Conservation (phyloP, 306 rosid genomes). For the Dryas alaskensis region DNA sequence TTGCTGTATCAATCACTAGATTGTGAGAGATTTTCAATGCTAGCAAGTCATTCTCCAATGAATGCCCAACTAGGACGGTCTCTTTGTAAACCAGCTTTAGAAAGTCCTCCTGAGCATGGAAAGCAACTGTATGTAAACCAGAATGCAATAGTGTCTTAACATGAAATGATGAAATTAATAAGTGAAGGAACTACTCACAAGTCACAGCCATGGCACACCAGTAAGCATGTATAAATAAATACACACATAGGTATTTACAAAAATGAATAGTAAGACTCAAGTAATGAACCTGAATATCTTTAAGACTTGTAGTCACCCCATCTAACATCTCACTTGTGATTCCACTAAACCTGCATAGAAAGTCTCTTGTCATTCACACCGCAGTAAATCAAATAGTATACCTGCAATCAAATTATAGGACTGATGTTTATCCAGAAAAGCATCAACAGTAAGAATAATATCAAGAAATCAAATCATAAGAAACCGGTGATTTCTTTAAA, state of each 20-base stretch:
- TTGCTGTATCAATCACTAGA: constrained; percentile 81
- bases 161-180: constrained; percentile 14
- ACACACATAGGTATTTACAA: background rate
- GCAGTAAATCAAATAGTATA: constrained; percentile 1
- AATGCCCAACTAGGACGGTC: constrained; percentile 89
- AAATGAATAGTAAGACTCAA: constrained; percentile 11
- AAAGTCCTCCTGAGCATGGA: constrained; percentile 62
- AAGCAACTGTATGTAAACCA: constrained; percentile 40
- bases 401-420: background rate
- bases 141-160: constrained; percentile 25
- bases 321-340: constrained; percentile 83
- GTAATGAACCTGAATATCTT: constrained; percentile 79
- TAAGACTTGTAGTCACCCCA: constrained; percentile 76
- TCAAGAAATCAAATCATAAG: background rate
- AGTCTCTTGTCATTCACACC: background rate
- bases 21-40: constrained; percentile 80
- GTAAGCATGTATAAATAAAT: constrained; percentile 21
- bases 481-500: background rate
- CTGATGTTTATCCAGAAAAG: background rate
- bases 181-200: constrained; percentile 17
- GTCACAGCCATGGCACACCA: constrained; percentile 11
- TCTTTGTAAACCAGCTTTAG: constrained; percentile 74
- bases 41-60: constrained; percentile 84
- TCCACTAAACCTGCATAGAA: constrained; percentile 81
- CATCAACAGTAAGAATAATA: background rate